phyloP scores from a whole-genome alignment of 306 rosid genomes.

The Dryas drummondii region DNA sequence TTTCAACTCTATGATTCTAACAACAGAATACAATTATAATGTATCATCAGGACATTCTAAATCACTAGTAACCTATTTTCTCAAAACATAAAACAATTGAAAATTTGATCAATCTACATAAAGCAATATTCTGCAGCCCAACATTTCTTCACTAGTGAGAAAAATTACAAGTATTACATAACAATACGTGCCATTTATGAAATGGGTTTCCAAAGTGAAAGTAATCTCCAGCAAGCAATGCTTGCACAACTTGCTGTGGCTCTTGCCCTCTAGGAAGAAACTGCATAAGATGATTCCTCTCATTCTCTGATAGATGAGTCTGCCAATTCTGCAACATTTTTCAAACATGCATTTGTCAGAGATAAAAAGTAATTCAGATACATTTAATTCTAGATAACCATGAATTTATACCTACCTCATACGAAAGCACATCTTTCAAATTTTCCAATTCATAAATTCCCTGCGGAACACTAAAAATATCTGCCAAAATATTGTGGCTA shows the following conservation, averaged over 20 bases:
- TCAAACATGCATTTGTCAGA: slow-evolving; percentile 12
- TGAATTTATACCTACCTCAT: slow-evolving; percentile 55
- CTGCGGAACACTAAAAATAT: slow-evolving; percentile 59
- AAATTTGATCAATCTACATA: background rate
- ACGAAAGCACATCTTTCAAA: slow-evolving; percentile 68
- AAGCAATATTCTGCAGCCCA: background rate
- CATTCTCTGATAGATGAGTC: slow-evolving; percentile 69
- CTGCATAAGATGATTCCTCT: slow-evolving; percentile 62
- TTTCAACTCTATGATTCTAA: background rate
- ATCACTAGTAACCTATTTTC: background rate
- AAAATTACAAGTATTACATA: slow-evolving; percentile 20
- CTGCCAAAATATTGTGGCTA: slow-evolving; percentile 60
- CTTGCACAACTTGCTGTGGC: slow-evolving; percentile 58
- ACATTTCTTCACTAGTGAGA: background rate
- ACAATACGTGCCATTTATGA: slow-evolving; percentile 63
- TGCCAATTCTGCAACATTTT: slow-evolving; percentile 75
- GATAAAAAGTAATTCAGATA: slow-evolving; percentile 9
- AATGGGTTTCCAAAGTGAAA: slow-evolving; percentile 81
- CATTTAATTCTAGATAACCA: slow-evolving; percentile 20
- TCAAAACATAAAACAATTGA: background rate
- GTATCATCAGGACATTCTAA: background rate
- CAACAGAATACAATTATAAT: background rate
- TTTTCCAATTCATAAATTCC: slow-evolving; percentile 70
- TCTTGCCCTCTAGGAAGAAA: slow-evolving; percentile 73
- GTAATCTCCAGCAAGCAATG: slow-evolving; percentile 65